Conservation (phyloP, 2,329 filamentous ascomycete species). For the Paraphaeosphaeria sporulosa region DNA sequence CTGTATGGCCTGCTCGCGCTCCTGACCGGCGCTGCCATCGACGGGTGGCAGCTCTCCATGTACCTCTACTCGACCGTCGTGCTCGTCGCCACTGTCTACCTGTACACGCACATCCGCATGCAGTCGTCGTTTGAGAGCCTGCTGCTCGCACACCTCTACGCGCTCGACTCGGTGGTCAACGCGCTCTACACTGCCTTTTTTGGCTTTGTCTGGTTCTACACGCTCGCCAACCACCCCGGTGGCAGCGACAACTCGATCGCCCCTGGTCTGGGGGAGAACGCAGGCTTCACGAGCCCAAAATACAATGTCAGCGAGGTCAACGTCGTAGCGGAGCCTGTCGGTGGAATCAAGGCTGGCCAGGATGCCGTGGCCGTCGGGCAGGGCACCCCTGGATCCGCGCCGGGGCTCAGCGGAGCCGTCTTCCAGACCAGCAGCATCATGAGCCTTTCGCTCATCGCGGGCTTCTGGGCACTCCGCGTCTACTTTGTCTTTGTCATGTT, state of each 20-base stretch:
- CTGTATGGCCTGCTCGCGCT: conserved; percentile 90
- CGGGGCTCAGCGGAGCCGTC: conserved; percentile 68
- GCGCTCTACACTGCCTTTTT: conserved; percentile 83
- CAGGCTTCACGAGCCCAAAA: conserved; percentile 70
- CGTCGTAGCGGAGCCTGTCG: conserved; percentile 58
- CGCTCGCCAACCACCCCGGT: conserved; percentile 65
- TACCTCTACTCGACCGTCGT: conserved; percentile 85
- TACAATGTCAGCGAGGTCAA: conserved; percentile 67
- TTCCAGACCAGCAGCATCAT: conserved; percentile 72
- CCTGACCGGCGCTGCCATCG: conserved; percentile 84
- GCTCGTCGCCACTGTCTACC: conserved; percentile 71
- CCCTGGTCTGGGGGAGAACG: conserved; percentile 66
- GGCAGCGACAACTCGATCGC: conserved; percentile 39
- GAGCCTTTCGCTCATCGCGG: conserved; percentile 78
- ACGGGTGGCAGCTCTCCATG: conserved; percentile 84
- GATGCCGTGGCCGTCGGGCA: conserved; percentile 60
- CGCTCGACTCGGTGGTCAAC: conserved; percentile 83
- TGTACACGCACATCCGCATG: conserved; percentile 81
- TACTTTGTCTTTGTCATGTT: conserved; percentile 88
- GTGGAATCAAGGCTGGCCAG: conserved; percentile 58
- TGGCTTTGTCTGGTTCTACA: conserved; percentile 84
- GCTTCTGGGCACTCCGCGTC: conserved; percentile 76
- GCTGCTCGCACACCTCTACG: conserved; percentile 83
- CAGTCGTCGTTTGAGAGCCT: conserved; percentile 82
- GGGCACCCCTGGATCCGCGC: conserved; percentile 42